Percentiles rank a stretch among this genome's conserved stretches.
Evolutionary conservation across 1,284 basidiomycete species (phyloP).

Genomic region (Trichosporon inkin): DNA sequence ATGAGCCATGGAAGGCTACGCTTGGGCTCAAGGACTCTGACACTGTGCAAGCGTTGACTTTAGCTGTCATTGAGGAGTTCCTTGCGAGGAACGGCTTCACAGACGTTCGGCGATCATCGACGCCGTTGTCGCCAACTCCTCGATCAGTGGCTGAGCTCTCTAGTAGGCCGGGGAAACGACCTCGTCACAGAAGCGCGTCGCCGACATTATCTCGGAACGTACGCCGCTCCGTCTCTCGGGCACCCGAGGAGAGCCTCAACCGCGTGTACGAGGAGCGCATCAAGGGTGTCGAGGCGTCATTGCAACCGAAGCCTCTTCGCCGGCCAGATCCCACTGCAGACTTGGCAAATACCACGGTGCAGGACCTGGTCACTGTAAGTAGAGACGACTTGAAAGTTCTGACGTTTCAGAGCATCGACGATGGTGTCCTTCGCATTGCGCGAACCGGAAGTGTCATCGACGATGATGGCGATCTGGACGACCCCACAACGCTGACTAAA

Average conservation of each 20-base stretch:
- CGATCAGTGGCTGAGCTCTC: background rate
- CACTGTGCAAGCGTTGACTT: slow-evolving; percentile 58
- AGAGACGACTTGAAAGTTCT: background rate
- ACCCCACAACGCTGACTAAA: background rate
- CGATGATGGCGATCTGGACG: background rate
- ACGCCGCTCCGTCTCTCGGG: background rate
- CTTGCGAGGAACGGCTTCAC: slow-evolving; percentile 63
- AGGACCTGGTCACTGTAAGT: slow-evolving; percentile 10
- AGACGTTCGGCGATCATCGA: background rate
- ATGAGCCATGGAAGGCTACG: slow-evolving; percentile 68
- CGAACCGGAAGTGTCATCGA: background rate
- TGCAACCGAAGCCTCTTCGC: background rate
- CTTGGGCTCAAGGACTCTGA: slow-evolving; percentile 63
- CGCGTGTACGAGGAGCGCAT: background rate
- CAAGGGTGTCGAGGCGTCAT: background rate
- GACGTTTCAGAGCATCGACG: slow-evolving; percentile 5
- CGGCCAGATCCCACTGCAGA: background rate
- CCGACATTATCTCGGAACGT: background rate
- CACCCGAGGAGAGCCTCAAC: slow-evolving; percentile 1
- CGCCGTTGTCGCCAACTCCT: background rate
- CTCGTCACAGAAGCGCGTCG: background rate
- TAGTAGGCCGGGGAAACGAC: background rate
- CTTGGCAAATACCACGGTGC: background rate
- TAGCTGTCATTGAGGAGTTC: slow-evolving; percentile 61
- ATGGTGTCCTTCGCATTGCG: slow-evolving; percentile 16